phyloP scores from a whole-genome alignment of 2,329 filamentous ascomycete genomes.

The Diaporthe vexans region DNA sequence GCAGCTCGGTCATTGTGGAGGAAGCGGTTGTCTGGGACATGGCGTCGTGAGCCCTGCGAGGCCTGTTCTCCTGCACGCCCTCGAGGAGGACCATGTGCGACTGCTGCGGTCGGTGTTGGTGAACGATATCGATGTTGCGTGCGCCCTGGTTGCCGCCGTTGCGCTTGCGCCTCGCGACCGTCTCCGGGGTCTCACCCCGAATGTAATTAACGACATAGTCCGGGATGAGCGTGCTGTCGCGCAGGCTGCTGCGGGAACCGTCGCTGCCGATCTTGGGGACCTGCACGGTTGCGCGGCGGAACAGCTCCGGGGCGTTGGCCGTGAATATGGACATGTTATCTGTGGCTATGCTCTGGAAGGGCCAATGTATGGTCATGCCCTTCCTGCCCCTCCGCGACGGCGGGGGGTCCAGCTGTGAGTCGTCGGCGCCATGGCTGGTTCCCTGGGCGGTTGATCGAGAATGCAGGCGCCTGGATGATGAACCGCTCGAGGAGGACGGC shows the following conservation, averaged over 20 bases:
- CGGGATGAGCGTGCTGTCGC: constrained; percentile 62
- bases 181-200: constrained; percentile 68
- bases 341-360: constrained; percentile 52
- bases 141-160: constrained; percentile 51
- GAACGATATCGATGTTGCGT: constrained; percentile 50
- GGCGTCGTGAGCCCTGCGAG: constrained; percentile 30
- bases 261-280: constrained; percentile 37
- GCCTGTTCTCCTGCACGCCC: constrained; percentile 41
- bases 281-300: constrained; percentile 34
- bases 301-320: constrained; percentile 24
- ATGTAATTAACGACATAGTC: constrained; percentile 70
- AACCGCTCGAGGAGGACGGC: constrained; percentile 11
- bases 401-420: constrained; percentile 29
- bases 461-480: constrained; percentile 16
- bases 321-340: constrained; percentile 45
- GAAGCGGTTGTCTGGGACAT: constrained; percentile 33
- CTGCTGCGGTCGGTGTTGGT: constrained; percentile 48
- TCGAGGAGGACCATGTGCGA: constrained; percentile 55
- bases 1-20: constrained; percentile 42
- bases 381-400: constrained; percentile 40
- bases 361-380: constrained; percentile 50
- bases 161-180: constrained; percentile 60
- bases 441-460: constrained; percentile 27
- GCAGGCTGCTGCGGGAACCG: constrained; percentile 39
- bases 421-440: constrained; percentile 10